Base-by-base conservation (phyloP, 179 eudicot species). In the Silene coronaria region DNA sequence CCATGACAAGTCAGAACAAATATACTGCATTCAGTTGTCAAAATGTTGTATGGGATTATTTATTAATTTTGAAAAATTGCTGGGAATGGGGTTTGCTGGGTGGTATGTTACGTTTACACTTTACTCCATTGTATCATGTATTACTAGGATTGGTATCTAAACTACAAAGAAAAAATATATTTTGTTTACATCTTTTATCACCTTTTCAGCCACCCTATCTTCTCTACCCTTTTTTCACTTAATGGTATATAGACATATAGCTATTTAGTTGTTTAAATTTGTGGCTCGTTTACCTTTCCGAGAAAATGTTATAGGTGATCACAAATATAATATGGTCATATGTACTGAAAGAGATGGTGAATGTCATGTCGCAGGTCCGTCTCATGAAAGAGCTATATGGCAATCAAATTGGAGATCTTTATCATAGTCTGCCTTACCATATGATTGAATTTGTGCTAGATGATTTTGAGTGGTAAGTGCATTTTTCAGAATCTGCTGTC, bases 371-470 rank as follows among this genome's bases (percentile, higher is more conserved):
- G 78, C 82, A 94, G 99, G 97, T 95, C 73, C 99, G 96, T 16
- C 88, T 95, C 76, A 85, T 87, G 75, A 91, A 87, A 77, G 99
- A 92, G 85, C 72, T 95, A 79, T 95, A 95, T 84, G 99, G 96
- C 34, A 91, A 91, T 80, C 99, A 95, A 84, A 88, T 95, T 36
- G 87, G 88, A 68, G 97, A 92, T 81, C 97, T 95, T n/a, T 95
- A 95, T 87, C 89, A 88, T 79, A 92, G 97, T 87, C 89, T 95
- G 77, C 97, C 97, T 17, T 89, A 86, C 78, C 91, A 91, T 81
- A 89, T 91, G 97, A 79, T 92, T 76, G 97, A 95, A 82, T 95
- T 95, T 80, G 87, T 89, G 72, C 78, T 92, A 70, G 93, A 89
- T 46, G 92, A 92, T 81, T 88, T 84, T 73, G 91, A 92, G 73